phyloP scores from a whole-genome alignment of 2,329 filamentous ascomycete genomes.

The Scorias spongiosa region DNA sequence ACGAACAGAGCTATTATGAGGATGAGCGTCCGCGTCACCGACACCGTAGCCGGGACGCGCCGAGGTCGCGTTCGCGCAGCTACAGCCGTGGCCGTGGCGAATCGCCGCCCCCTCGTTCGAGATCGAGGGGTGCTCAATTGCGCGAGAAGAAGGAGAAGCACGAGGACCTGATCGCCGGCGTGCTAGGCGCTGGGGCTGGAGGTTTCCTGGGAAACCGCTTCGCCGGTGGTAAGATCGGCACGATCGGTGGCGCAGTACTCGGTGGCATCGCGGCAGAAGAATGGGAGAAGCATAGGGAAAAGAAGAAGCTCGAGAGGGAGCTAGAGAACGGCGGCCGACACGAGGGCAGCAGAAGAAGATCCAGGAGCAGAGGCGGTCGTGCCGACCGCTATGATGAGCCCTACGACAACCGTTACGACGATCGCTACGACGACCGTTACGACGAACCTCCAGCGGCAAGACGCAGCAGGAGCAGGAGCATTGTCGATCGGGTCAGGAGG shows the following conservation, averaged over 20 bases:
- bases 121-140: background rate
- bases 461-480: background rate
- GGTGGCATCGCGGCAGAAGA: constrained; percentile 13
- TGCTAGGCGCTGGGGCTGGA: background rate
- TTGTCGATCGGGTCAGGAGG: background rate
- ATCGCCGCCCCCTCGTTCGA: background rate
- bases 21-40: background rate
- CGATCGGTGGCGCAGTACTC: constrained; percentile 11
- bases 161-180: background rate
- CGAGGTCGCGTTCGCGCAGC: background rate
- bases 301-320: constrained; percentile 11
- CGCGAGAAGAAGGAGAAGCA: background rate
- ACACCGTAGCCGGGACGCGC: background rate
- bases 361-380: background rate
- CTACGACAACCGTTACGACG: background rate
- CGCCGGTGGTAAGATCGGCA: background rate
- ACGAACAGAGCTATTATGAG: background rate
- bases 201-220: background rate
- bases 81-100: background rate
- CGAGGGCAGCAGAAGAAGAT: background rate
- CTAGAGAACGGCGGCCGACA: background rate
- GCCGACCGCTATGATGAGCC: background rate
- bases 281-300: constrained; percentile 11
- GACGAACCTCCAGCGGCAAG: background rate
- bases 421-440: background rate